Conservation (phyloP, 208 protist genomes). For the Leishmania major region DNA sequence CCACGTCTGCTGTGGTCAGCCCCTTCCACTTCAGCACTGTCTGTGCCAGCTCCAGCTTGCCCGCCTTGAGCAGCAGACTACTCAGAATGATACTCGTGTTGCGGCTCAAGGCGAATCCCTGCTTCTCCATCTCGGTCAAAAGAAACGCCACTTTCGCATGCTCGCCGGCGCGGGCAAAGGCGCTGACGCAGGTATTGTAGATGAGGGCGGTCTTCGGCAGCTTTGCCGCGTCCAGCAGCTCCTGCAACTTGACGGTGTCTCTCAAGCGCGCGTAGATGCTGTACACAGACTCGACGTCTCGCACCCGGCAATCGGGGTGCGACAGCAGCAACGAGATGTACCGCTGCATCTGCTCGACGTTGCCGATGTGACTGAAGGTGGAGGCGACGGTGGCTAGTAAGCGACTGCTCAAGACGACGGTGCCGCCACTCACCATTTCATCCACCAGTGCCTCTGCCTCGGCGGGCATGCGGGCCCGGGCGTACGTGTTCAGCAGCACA, state of each 20-base stretch:
- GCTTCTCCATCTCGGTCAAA: slow-evolving; percentile 80
- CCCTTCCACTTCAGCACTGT: slow-evolving; percentile 88
- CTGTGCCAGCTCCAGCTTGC: slow-evolving; percentile 86
- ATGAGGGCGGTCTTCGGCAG: slow-evolving; percentile 73
- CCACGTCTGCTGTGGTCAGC: slow-evolving; percentile 23
- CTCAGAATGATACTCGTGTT: slow-evolving; percentile 89
- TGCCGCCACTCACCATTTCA: slow-evolving; percentile 70
- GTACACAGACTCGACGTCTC: slow-evolving; percentile 86
- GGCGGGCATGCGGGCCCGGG: slow-evolving; percentile 66
- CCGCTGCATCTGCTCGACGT: slow-evolving; percentile 76
- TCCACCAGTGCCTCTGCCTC: slow-evolving; percentile 78
- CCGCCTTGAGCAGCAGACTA: slow-evolving; percentile 87
- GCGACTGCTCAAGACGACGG: slow-evolving; percentile 63
- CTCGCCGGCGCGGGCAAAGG: slow-evolving; percentile 87
- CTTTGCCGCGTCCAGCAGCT: slow-evolving; percentile 71
- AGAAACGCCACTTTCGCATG: slow-evolving; percentile 83
- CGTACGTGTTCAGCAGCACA: slow-evolving; percentile 83
- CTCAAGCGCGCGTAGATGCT: slow-evolving; percentile 81
- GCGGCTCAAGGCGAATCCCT: slow-evolving; percentile 64
- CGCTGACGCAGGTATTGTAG: slow-evolving; percentile 87
- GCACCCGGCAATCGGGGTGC: slow-evolving; percentile 70
- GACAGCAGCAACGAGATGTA: slow-evolving; percentile 76
- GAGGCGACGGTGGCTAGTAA: slow-evolving; percentile 79
- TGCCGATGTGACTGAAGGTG: slow-evolving; percentile 71
- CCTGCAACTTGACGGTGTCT: slow-evolving; percentile 84